phyloP scores from a whole-genome alignment of 2,329 filamentous ascomycete species.

The Clonostachys rhizophaga region DNA sequence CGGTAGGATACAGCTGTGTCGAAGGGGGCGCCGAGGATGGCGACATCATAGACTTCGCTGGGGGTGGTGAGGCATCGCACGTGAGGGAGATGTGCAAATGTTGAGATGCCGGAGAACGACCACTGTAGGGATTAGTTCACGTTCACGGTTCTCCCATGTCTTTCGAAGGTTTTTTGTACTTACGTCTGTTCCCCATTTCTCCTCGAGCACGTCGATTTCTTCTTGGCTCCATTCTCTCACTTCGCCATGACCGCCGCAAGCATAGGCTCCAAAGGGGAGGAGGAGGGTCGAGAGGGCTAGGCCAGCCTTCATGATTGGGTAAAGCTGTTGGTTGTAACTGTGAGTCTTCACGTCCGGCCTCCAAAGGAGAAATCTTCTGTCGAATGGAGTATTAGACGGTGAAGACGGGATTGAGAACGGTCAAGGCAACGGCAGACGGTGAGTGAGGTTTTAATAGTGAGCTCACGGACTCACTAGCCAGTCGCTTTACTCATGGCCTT shows the following conservation, averaged over 20 bases:
- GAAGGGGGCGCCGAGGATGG: constrained; percentile 68
- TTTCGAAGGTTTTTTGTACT: constrained; percentile 8
- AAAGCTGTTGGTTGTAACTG: too few species aligned
- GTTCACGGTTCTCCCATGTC: not conserved
- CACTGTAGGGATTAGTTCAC: constrained; percentile 14
- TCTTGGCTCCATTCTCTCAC: constrained; percentile 42
- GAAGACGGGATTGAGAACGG: too few species aligned
- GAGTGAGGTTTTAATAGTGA: too few species aligned
- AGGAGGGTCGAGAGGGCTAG: constrained; percentile 16
- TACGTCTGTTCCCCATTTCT: constrained; percentile 55
- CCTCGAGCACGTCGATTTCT: constrained; percentile 45
- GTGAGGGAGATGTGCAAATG: constrained; percentile 68
- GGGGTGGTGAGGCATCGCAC: constrained; percentile 66
- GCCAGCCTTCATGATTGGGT: constrained; percentile 13
- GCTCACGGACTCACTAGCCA: too few species aligned
- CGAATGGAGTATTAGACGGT: too few species aligned
- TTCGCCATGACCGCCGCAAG: constrained; percentile 20
- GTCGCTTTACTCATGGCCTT: too few species aligned
- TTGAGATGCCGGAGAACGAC: constrained; percentile 67
- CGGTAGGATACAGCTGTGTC: constrained; percentile 70
- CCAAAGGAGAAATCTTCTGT: too few species aligned
- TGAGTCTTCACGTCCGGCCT: too few species aligned
- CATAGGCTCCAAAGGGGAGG: constrained; percentile 14
- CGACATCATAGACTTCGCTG: constrained; percentile 62
- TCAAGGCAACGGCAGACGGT: too few species aligned